Conservation (phyloP, 2,329 filamentous ascomycete genomes). For the Raffaelea arxii region DNA sequence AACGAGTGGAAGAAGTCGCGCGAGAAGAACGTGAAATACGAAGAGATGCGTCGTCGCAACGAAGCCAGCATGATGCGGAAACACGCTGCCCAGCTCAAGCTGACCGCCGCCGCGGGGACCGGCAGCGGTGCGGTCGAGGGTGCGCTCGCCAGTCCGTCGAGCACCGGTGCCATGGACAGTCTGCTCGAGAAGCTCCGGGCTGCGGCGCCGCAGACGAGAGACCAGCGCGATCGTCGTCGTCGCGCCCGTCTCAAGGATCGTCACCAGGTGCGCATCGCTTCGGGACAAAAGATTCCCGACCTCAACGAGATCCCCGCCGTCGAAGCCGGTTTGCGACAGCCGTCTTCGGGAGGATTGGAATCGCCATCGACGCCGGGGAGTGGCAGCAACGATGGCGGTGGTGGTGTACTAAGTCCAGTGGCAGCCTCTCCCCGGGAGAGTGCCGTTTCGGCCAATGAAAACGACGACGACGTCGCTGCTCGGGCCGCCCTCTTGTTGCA, state of each 20-base stretch:
- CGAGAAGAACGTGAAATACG: slow-evolving; percentile 79
- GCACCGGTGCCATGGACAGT: slow-evolving; percentile 90
- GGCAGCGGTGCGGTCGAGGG: slow-evolving; percentile 38
- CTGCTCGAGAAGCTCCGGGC: slow-evolving; percentile 89
- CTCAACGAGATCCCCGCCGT: slow-evolving; percentile 50
- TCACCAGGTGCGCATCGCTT: slow-evolving; percentile 82
- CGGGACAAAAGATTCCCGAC: slow-evolving; percentile 81
- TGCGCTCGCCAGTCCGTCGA: slow-evolving; percentile 40
- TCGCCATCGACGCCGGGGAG: background rate
- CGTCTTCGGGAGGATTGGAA: slow-evolving; percentile 24
- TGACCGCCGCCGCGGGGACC: slow-evolving; percentile 29
- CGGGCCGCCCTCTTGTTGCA: slow-evolving; percentile 76
- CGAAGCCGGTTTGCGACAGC: slow-evolving; percentile 26
- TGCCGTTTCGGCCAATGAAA: slow-evolving; percentile 64
- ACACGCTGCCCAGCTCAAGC: slow-evolving; percentile 58
- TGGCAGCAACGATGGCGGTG: slow-evolving; percentile 32
- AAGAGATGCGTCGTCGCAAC: slow-evolving; percentile 76
- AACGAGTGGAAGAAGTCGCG: slow-evolving; percentile 91
- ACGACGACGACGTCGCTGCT: slow-evolving; percentile 69
- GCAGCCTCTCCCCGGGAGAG: slow-evolving; percentile 32
- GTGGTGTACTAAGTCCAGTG: slow-evolving; percentile 41
- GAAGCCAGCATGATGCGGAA: slow-evolving; percentile 92
- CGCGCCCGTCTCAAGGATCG: slow-evolving; percentile 82
- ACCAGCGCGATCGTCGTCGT: slow-evolving; percentile 80
- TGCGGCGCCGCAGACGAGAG: slow-evolving; percentile 79